These are phyloP conservation scores for Fraxinus latifolia DNA, from an alignment of 305 asterid genomes.

Conservation along the genomic window DNA sequence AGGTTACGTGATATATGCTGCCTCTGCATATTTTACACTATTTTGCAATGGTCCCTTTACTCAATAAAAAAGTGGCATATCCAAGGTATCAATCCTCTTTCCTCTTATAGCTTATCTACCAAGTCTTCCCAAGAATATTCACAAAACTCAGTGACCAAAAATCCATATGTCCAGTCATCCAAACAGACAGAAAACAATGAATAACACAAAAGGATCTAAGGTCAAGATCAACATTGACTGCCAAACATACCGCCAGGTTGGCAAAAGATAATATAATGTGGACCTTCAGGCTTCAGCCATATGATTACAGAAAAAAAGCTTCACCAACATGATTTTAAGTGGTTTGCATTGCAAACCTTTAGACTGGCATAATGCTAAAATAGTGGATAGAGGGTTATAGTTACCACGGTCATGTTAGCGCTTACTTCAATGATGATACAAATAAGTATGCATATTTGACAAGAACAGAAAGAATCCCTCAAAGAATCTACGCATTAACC, in stretches of 20 bases:
- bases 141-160: not conserved
- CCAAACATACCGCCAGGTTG: not conserved
- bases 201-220: not conserved
- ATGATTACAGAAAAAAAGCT: not conserved
- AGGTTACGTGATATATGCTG: not conserved
- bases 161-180: not conserved
- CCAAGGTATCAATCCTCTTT: not conserved
- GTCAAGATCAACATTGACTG: not conserved
- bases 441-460: constrained; percentile 6
- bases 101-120: not conserved
- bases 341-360: not conserved
- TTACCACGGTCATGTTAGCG: constrained; percentile 6
- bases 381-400: not conserved
- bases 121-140: not conserved
- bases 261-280: not conserved
- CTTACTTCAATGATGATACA: constrained; percentile 1
- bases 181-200: not conserved
- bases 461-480: constrained; percentile 9
- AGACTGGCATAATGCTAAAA: not conserved
- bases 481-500: constrained; percentile 13
- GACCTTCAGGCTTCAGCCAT: not conserved
- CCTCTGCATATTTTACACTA: not conserved
- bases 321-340: not conserved
- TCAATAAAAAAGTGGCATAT: not conserved
- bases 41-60: not conserved